A percentile compares a stretch with the other conserved stretches of the same genome.
phyloP scores from a whole-genome alignment of 2,329 filamentous ascomycete genomes.

The Tolypocladium tropicale region DNA sequence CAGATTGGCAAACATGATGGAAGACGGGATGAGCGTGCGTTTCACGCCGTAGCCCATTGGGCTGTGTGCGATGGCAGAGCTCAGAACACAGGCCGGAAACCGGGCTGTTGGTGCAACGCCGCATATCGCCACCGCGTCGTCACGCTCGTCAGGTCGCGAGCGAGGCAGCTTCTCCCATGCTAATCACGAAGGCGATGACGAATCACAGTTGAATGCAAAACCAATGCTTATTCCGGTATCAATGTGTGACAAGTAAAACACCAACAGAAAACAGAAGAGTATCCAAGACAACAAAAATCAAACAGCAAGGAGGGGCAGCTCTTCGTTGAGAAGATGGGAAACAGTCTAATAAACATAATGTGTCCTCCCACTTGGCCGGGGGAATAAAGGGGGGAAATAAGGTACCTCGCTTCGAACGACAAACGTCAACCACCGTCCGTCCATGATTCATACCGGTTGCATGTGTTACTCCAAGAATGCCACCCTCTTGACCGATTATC shows the following conservation, averaged over 20 bases:
- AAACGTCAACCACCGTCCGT: too few species aligned
- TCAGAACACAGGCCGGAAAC: not conserved
- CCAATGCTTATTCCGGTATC: not conserved
- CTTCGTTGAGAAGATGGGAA: conserved; percentile 23
- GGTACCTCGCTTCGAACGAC: too few species aligned
- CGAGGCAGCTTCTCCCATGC: not conserved
- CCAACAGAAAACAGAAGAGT: not conserved
- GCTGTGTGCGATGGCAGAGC: not conserved
- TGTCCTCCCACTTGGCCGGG: conserved; percentile 3
- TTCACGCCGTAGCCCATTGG: not conserved
- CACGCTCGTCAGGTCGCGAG: not conserved
- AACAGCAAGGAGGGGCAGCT: conserved; percentile 12
- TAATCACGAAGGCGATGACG: not conserved
- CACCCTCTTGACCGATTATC: not conserved
- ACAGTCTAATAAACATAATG: conserved; percentile 15
- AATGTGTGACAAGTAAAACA: not conserved
- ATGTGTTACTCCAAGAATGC: not conserved
- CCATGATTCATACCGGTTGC: not conserved
- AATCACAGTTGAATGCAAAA: not conserved
- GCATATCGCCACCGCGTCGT: too few species aligned
- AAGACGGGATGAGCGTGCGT: too few species aligned
- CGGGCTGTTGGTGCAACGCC: not conserved
- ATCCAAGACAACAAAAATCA: too few species aligned
- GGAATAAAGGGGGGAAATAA: not conserved
- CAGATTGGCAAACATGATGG: too few species aligned